Evolutionary conservation across 768 basidiomycete species (phyloP).

Genomic region (Leccinum truebloodii): DNA sequence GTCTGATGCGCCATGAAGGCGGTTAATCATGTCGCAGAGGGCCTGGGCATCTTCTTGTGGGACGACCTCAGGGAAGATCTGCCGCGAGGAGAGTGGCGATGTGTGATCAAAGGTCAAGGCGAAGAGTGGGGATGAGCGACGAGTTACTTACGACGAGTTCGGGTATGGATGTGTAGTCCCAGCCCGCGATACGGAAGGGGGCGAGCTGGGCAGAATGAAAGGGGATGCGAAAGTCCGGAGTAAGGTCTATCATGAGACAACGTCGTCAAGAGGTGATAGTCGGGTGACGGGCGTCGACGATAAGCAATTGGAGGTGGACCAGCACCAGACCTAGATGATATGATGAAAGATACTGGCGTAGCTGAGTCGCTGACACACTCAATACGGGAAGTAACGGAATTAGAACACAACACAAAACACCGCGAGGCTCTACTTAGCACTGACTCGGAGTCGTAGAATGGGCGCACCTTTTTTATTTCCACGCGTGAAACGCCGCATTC

Average conservation of each 20-base stretch:
- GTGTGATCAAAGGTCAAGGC: neutral
- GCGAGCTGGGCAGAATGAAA: conserved; percentile 34
- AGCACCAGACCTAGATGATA: neutral
- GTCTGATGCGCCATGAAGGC: conserved; percentile 19
- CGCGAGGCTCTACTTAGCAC: neutral
- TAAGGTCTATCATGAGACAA: conserved; percentile 20
- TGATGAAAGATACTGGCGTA: neutral
- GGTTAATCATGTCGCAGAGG: conserved; percentile 19
- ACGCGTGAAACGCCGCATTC: neutral
- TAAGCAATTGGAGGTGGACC: neutral
- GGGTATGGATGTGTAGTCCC: conserved; percentile 29
- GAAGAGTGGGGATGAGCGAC: neutral
- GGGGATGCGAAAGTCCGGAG: conserved; percentile 27
- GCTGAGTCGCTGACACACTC: conserved; percentile 3
- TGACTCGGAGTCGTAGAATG: neutral
- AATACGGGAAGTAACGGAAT: conserved; percentile 15
- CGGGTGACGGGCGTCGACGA: conserved; percentile 1
- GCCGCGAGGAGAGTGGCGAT: neutral
- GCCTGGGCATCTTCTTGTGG: conserved; percentile 22
- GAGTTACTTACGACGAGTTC: conserved; percentile 28
- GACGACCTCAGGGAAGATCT: conserved; percentile 27
- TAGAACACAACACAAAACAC: conserved; percentile 7
- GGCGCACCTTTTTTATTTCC: neutral
- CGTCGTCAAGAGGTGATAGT: neutral
- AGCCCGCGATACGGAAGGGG: conserved; percentile 27